phyloP scores from a whole-genome alignment of 768 basidiomycete species.

The Agrocybe pediades region DNA sequence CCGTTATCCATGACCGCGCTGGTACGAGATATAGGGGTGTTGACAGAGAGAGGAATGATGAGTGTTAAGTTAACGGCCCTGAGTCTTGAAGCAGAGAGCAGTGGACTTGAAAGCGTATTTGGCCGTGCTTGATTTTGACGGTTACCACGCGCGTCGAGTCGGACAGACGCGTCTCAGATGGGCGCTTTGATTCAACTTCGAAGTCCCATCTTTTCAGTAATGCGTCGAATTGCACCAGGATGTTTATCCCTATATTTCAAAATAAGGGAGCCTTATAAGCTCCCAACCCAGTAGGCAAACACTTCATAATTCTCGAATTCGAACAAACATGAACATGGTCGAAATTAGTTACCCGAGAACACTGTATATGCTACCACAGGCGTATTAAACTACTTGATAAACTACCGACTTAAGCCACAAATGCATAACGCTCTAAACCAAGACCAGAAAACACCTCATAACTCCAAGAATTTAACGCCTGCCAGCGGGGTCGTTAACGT shows the following conservation, averaged over 20 bases:
- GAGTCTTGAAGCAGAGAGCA: no score
- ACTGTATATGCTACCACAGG: not conserved
- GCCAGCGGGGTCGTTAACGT: slow-evolving; percentile 31
- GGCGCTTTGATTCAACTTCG: no score
- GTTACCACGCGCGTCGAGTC: no score
- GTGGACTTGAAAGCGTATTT: not conserved
- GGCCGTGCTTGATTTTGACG: not conserved
- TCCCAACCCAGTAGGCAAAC: not conserved
- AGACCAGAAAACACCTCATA: not conserved
- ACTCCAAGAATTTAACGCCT: slow-evolving; percentile 16
- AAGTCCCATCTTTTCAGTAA: no score
- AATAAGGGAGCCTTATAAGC: no score
- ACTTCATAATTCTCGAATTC: not conserved
- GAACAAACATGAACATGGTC: not conserved
- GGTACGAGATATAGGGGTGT: not conserved
- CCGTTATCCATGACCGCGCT: slow-evolving; percentile 10
- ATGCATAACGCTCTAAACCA: not conserved
- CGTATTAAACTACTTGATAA: not conserved
- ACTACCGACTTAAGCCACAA: not conserved
- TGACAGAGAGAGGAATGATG: not conserved
- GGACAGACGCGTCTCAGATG: no score
- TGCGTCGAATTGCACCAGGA: no score
- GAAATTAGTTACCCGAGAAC: not conserved
- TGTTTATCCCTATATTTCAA: no score
- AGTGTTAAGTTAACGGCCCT: no score